Conservation (phyloP, 176 grass and related monocot species). For the Rhynchospora pubera region DNA sequence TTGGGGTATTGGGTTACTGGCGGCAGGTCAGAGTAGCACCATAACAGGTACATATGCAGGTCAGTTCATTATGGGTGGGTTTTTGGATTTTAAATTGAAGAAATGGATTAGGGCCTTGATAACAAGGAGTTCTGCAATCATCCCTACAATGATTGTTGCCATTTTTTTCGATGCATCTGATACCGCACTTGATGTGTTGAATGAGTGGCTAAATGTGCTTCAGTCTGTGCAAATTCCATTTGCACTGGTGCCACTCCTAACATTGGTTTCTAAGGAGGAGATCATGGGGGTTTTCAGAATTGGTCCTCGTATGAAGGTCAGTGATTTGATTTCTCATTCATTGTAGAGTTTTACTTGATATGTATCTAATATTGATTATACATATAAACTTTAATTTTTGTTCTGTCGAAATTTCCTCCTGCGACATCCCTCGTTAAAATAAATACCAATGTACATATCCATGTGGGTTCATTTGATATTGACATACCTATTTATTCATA, state of each 20-base stretch:
- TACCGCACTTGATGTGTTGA: conserved; percentile 75
- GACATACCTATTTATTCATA: background rate
- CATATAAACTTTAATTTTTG: background rate
- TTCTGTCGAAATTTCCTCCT: background rate
- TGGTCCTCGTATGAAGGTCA: conserved; percentile 60
- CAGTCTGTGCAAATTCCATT: conserved; percentile 98
- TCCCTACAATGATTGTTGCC: conserved; percentile 85
- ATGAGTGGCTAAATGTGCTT: conserved; percentile 95
- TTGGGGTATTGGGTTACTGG: conserved; percentile 88
- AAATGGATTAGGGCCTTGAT: conserved; percentile 93
- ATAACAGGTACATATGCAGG: conserved; percentile 98
- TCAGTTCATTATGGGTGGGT: conserved; percentile 99
- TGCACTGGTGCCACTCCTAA: conserved; percentile 82
- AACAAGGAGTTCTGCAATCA: conserved; percentile 85
- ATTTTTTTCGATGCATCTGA: conserved; percentile 74
- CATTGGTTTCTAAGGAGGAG: conserved; percentile 83
- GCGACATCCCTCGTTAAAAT: background rate
- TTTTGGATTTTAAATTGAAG: conserved; percentile 79
- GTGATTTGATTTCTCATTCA: conserved; percentile 22
- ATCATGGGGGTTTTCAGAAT: conserved; percentile 93
- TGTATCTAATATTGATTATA: background rate
- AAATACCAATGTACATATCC: background rate
- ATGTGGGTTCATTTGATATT: background rate
- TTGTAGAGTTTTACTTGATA: background rate
- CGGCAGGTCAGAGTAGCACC: conserved; percentile 90